phyloP scores from a whole-genome alignment of 73 alveolate genomes.

The Symbiodinium natans region DNA sequence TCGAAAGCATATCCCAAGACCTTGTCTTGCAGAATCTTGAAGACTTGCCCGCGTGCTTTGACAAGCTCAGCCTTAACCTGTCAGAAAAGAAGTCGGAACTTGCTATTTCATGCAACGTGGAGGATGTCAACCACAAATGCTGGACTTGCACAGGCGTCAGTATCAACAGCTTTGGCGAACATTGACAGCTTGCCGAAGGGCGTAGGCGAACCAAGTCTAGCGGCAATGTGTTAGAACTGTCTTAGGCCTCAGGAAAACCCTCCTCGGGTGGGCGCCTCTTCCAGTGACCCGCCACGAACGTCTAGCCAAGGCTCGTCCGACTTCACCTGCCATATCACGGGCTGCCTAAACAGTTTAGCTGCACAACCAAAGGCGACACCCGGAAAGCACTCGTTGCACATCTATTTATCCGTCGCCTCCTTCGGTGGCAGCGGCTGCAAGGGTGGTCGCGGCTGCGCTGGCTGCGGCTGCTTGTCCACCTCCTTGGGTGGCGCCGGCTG shows the following conservation, averaged over 20 bases:
- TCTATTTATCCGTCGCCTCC: background rate
- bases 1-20: background rate
- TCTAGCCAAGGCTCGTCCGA: constrained; percentile 4
- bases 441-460: background rate
- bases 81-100: background rate
- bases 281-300: constrained; percentile 4
- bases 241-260: background rate
- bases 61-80: constrained; percentile 85
- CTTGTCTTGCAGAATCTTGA: constrained; percentile 59
- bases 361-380: too few species aligned
- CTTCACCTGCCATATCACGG: constrained; percentile 14
- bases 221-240: background rate
- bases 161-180: background rate
- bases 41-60: constrained; percentile 78
- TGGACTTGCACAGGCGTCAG: background rate
- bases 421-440: background rate
- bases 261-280: too few species aligned
- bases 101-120: background rate
- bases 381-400: too few species aligned
- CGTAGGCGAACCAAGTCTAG: background rate
- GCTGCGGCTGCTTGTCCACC: background rate
- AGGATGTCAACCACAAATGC: background rate
- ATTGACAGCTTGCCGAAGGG: background rate
- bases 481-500: background rate
- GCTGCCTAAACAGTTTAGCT: too few species aligned